Evolutionary conservation across 306 rosid genomes (phyloP).

Genomic region (Citrullus mucosospermus): DNA sequence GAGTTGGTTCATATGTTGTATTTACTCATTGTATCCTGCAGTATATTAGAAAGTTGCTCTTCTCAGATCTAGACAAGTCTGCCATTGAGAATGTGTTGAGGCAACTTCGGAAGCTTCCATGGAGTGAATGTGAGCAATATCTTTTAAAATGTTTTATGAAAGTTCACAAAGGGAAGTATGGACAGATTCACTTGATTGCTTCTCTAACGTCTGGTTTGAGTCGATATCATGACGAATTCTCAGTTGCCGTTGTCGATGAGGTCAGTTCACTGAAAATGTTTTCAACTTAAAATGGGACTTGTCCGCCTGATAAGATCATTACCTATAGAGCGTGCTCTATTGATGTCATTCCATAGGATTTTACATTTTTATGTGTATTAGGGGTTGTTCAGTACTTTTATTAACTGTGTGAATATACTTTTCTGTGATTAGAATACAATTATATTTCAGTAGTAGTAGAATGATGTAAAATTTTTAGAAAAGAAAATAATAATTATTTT

Average conservation of each 20-base stretch:
- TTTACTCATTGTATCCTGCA: slow-evolving; percentile 23
- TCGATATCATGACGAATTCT: slow-evolving; percentile 94
- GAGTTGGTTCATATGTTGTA: slow-evolving; percentile 2
- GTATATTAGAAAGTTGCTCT: slow-evolving; percentile 89
- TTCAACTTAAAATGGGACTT: background rate
- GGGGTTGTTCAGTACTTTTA: background rate
- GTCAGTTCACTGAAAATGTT: slow-evolving; percentile 17
- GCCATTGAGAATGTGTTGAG: slow-evolving; percentile 91
- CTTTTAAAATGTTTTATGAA: slow-evolving; percentile 96
- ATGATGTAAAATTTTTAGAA: too few species aligned
- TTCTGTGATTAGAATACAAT: background rate
- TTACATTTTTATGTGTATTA: background rate
- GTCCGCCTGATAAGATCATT: background rate
- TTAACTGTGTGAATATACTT: background rate
- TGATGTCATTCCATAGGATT: background rate
- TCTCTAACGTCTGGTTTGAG: slow-evolving; percentile 97
- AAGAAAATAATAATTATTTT: background rate
- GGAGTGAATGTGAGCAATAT: slow-evolving; percentile 88
- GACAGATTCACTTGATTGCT: slow-evolving; percentile 90
- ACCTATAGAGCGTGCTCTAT: background rate
- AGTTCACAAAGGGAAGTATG: slow-evolving; percentile 94
- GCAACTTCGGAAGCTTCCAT: slow-evolving; percentile 94
- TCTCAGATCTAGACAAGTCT: slow-evolving; percentile 93
- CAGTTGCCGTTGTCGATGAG: slow-evolving; percentile 96
- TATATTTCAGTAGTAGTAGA: background rate